A percentile compares a stretch with the other conserved stretches of the same genome.
Conservation (phyloP, 176 grass and related monocot species). For the Dactylis glomerata region DNA sequence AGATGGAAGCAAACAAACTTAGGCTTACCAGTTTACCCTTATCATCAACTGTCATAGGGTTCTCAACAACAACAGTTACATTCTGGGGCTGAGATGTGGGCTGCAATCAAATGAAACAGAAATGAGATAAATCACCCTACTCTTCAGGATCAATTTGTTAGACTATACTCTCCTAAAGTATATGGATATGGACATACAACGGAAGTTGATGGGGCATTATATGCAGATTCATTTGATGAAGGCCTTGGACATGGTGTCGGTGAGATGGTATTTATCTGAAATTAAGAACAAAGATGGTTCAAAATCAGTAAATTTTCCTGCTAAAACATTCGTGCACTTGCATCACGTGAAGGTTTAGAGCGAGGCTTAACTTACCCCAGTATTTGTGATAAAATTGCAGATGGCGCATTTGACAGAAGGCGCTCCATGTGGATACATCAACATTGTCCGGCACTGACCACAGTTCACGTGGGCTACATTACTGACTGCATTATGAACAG, state of each 20-base stretch:
- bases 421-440: slow-evolving; percentile 92
- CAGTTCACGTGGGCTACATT: slow-evolving; percentile 75
- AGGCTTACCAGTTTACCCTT: slow-evolving; percentile 86
- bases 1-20: neutral
- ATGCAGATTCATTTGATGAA: slow-evolving; percentile 39
- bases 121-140: slow-evolving; percentile 27
- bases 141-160: slow-evolving; percentile 7
- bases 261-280: slow-evolving; percentile 45
- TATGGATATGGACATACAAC: slow-evolving; percentile 42
- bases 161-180: neutral
- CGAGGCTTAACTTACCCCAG: slow-evolving; percentile 40
- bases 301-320: slow-evolving; percentile 13
- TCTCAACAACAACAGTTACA: slow-evolving; percentile 93
- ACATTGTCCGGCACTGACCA: slow-evolving; percentile 58
- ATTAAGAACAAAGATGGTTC: slow-evolving; percentile 27
- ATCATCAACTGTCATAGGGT: slow-evolving; percentile 85
- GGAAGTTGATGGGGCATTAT: slow-evolving; percentile 53
- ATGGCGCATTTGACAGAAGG: slow-evolving; percentile 90
- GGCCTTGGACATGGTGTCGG: slow-evolving; percentile 22
- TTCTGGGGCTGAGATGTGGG: slow-evolving; percentile 55
- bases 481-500: slow-evolving; percentile 52
- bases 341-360: slow-evolving; percentile 10
- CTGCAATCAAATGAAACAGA: slow-evolving; percentile 39
- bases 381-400: slow-evolving; percentile 79
- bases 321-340: neutral